Evolutionary conservation across 2,329 filamentous ascomycete genomes (phyloP), one percentile per base, ranked within the genome.

Genomic region (Penicillium sp.): DNA sequence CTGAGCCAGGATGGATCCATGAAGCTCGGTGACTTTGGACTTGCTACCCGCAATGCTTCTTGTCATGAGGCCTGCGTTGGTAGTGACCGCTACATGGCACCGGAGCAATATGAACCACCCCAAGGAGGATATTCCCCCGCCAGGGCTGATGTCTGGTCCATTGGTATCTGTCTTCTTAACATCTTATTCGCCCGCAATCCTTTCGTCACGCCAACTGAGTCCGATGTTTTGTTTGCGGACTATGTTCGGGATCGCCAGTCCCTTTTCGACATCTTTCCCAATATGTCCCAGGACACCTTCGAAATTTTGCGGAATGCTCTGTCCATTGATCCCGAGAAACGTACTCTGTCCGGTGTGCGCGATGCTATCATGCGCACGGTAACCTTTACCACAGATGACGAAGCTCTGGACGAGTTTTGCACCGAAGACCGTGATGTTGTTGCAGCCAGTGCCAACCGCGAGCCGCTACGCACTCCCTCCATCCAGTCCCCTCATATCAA

Each of bases 31-130:
- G 94, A 99, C 74, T 96, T 97, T 71, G 94, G 94, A 55, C 81
- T 99, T 61, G 92, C 92, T 52, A 97, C 93, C 11, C 89, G 86
- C 6, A 91, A 96, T 60, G 81, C 86, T 65, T 96, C 91, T 91
- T 95, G 90, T 23, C 89, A 89, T 66, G 94, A 99, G 79, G 87
- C 88, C 61, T 94, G 90, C 60, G 94, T 99, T 47, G 94, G 94
- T 63, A 97, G 94, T 71, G 94, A 99, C 71, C 91, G 94, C 56
- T 99, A 99, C 78, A 99, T 99, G 94, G 92, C 94, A 56, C 94
- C 94, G 5, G 94, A 99, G 76, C 94, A 99, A 74, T 97, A 94
- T 67, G 93, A 97, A 71, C 91, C 92, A 53, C 85, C 87, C 64
- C 87, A 87, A 61, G 85, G 83, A 61, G 94, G 94, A 59, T 99